A percentile compares a stretch with the other conserved stretches of the same genome.
Evolutionary conservation across 225 moss, liverwort and hornwort genomes (phyloP).

Genomic region (Takakia lepidozioides): DNA sequence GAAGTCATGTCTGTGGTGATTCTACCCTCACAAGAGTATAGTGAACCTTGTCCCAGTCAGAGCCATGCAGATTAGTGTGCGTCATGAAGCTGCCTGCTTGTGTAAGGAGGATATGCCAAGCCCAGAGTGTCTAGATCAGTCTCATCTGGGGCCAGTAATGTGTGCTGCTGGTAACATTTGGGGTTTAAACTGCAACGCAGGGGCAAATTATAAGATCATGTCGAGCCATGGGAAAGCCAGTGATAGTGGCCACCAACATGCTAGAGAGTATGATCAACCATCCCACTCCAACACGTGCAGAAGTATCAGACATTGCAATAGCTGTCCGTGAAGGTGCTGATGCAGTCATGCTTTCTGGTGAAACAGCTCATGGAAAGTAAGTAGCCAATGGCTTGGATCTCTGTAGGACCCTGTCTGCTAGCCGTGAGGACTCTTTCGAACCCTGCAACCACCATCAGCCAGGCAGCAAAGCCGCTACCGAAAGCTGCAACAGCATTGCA

Average conservation of each 20-base stretch:
- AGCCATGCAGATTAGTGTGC: too few species aligned
- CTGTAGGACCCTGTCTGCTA: too few species aligned
- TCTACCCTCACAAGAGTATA: too few species aligned
- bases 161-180: too few species aligned
- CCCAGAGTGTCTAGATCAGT: too few species aligned
- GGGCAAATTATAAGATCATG: conserved; percentile 83
- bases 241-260: conserved; percentile 91
- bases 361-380: conserved; percentile 99
- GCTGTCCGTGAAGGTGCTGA: conserved; percentile 91
- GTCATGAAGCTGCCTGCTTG: conserved; percentile 5
- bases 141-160: too few species aligned
- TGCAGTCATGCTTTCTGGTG: conserved; percentile 94
- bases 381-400: conserved; percentile 8
- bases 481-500: too few species aligned
- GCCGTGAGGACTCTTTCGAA: too few species aligned
- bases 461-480: too few species aligned
- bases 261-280: conserved; percentile 97
- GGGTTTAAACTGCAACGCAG: conserved; percentile 16
- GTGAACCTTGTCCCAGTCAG: too few species aligned
- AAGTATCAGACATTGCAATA: conserved; percentile 91
- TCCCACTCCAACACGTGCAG: conserved; percentile 95
- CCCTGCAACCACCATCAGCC: too few species aligned
- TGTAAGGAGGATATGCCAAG: not conserved
- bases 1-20: too few species aligned
- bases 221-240: conserved; percentile 92